These are phyloP conservation scores for Saccharomycopsis schoenii DNA, from an alignment of 805 yeast genomes.

Conservation along the genomic window DNA sequence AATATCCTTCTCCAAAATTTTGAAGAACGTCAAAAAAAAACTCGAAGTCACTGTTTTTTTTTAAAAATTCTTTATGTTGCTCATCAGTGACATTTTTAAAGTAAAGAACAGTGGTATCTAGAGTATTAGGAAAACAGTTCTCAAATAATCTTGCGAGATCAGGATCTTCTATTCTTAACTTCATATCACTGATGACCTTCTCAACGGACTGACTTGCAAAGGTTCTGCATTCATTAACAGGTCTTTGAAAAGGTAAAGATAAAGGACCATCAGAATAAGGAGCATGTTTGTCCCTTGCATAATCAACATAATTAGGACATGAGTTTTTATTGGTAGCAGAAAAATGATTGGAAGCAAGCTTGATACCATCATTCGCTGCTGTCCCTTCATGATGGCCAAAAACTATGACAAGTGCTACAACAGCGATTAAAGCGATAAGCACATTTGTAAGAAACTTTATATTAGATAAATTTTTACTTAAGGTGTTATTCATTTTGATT, in stretches of 20 bases:
- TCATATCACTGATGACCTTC: slow-evolving; percentile 42
- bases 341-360: neutral
- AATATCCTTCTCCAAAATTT: slow-evolving; percentile 18
- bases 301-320: slow-evolving; percentile 58
- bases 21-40: slow-evolving; percentile 2
- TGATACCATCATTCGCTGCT: neutral
- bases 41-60: neutral
- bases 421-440: neutral
- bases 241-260: slow-evolving; percentile 65
- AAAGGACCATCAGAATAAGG: slow-evolving; percentile 52
- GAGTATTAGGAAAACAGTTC: slow-evolving; percentile 77
- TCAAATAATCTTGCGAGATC: slow-evolving; percentile 72
- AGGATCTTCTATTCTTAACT: slow-evolving; percentile 38
- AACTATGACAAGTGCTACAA: neutral
- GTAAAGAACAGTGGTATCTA: slow-evolving; percentile 82
- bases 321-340: neutral
- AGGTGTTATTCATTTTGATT: too few species aligned
- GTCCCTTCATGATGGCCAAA: neutral
- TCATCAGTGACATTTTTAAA: slow-evolving; percentile 26
- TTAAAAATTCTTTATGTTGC: neutral
- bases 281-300: slow-evolving; percentile 41
- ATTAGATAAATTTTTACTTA: too few species aligned
- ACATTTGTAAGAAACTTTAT: too few species aligned
- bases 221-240: slow-evolving; percentile 62
- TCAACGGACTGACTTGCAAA: slow-evolving; percentile 59